Evolutionary conservation across 192 early-diverging fungal species (phyloP), one percentile per base, ranked within the genome.

Genomic region (Coemansia sp.): DNA sequence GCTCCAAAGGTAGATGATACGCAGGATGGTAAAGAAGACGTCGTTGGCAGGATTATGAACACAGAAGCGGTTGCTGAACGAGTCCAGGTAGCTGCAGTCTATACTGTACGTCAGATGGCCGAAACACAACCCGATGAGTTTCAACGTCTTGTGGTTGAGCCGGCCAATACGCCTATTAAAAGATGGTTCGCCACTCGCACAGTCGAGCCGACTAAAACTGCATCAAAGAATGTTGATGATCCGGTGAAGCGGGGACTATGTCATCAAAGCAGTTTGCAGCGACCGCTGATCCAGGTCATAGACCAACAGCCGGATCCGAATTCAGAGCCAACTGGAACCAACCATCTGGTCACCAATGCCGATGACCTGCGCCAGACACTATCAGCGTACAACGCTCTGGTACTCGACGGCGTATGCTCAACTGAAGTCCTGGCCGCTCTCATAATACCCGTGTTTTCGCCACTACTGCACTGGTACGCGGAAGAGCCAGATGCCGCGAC

Each of bases 371-470:
- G 62, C 9, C 70, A 65, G 14, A 62, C 86, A 0, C 64, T 92
- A 18, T 61, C 74, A 12, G 75, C 81, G 8, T 48, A 92, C 41
- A 84, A 87, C 62, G 71, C 68, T 54, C 69, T 93, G 8, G 70
- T 92, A 32, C 82, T 89, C 3, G 85, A 82, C 22, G 88, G 88
- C 28, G 86, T 89, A 56, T 87, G 91, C 4, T 86, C 88, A 0
- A 83, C 86, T 18, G 57, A 64, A 37, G 62, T 91, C 43, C 82
- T 91, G 35, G 80, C 86, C 34, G 72, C 75, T 4, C 85, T 93
- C 36, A 70, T 91, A 22, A 71, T 70, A 0, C 79, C 86, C 7
- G 70, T 81, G 1, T 76, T 88, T 51, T 73, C 79, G 22, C 81
- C 87, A 15, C 74, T 91, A 0, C 86, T 91, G 61, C 81, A 88